A percentile compares a stretch with the other conserved stretches of the same genome.
Evolutionary conservation across 164 flowering plant species (phyloP).

Genomic region (Berberis vulgaris): DNA sequence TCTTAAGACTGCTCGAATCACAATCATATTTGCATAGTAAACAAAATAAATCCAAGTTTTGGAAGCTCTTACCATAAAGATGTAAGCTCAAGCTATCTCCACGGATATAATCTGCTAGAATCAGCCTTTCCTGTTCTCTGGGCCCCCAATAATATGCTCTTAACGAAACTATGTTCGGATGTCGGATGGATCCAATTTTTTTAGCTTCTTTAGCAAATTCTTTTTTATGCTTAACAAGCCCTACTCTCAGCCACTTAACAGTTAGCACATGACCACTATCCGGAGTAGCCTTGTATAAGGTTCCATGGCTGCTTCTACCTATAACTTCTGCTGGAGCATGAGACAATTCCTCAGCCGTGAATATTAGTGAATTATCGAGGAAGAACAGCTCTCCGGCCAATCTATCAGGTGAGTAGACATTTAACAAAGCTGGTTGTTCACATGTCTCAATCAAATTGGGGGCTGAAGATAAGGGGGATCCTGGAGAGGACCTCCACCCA

Average conservation of each 20-base stretch:
- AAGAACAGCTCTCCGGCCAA: conserved; percentile 84
- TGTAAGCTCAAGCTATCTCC: conserved; percentile 91
- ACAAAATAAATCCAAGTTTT: background rate
- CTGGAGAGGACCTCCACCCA: conserved; percentile 69
- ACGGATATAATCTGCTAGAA: conserved; percentile 65
- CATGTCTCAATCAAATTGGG: conserved; percentile 48
- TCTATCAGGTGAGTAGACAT: conserved; percentile 91
- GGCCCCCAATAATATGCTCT: conserved; percentile 99
- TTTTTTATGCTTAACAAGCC: conserved; percentile 79
- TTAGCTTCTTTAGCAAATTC: conserved; percentile 89
- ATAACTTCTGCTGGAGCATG: conserved; percentile 97
- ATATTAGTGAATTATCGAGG: conserved; percentile 61
- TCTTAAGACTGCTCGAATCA: background rate
- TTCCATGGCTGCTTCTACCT: conserved; percentile 98
- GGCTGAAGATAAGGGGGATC: conserved; percentile 66
- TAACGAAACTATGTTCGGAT: conserved; percentile 65
- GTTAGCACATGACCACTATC: conserved; percentile 76
- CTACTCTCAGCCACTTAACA: conserved; percentile 94
- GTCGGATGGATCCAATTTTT: conserved; percentile 68
- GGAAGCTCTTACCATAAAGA: conserved; percentile 65
- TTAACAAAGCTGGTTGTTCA: conserved; percentile 67
- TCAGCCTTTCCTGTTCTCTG: conserved; percentile 85
- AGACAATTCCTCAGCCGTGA: conserved; percentile 89
- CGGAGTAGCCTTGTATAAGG: conserved; percentile 84
- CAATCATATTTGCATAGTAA: background rate